Evolutionary conservation across 2,329 filamentous ascomycete species (phyloP), one percentile per base, ranked within the genome.

Genomic region (Xylaria sp.): DNA sequence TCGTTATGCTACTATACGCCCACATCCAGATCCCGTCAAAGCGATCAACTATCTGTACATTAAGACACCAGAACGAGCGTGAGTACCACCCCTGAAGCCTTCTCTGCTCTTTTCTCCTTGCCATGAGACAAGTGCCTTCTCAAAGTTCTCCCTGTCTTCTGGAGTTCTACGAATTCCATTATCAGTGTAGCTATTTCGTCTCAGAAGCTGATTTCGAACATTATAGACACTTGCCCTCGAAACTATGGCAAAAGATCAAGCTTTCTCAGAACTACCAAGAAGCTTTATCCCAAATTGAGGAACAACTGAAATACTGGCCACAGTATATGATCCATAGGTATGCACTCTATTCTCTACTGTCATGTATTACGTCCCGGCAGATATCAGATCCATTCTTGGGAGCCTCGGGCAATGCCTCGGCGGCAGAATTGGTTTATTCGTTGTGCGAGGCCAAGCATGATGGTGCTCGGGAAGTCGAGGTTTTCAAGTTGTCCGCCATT

Each of bases 181-280:
- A 61, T 8, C 8, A 3, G 27, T 17, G 12, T 32, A 14, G 5
- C 21, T 7, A 0, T 27, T 47, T 24, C 7, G 4, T 50, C 60
- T n/a, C 69, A 36, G 71, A 70, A 66, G 45, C 92, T 96, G 70
- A 87, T 92, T 55, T 17, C 19, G 21, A 4, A 48, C 21, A 17
- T 58, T 19, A 21, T 32, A 71, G 69, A 12, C 95, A 94, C 80
- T 88, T 95, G 81, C 96, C 95, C 1, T 91, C 89, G 67, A 97
- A 97, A 81, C 90, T 95, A 83, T 99, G 96, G 96, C 94, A 98
- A 83, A 90, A 91, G 74, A 93, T 98, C 79, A 93, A 94, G 78
- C 85, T 99, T 39, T 93, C 93, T 32, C 89, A 90, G 75, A 98
- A 98, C 84, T 98, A 98, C 81, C 89, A 90, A 71, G 92, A 94